Conservation (phyloP, 148 eudicot species). For the Fagopyrum homotropicum region DNA sequence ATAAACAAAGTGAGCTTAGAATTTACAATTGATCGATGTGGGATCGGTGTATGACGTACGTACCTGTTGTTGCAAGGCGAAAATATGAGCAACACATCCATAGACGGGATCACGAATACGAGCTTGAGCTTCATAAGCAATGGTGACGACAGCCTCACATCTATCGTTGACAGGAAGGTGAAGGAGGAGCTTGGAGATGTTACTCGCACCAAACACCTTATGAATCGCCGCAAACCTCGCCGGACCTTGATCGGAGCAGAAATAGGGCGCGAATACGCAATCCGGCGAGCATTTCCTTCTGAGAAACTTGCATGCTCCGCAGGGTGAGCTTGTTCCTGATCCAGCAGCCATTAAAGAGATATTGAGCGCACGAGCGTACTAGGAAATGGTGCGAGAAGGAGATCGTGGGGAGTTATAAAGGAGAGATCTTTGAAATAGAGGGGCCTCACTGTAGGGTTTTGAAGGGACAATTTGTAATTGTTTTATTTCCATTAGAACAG, state of each 20-base stretch:
- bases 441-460: slow-evolving; percentile 52
- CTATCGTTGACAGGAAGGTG: slow-evolving; percentile 63
- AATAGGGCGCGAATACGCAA: slow-evolving; percentile 77
- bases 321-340: slow-evolving; percentile 68
- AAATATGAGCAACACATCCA: slow-evolving; percentile 88
- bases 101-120: slow-evolving; percentile 78
- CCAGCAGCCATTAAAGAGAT: slow-evolving; percentile 11
- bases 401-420: slow-evolving; percentile 25
- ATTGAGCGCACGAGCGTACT: slow-evolving; percentile 8
- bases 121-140: slow-evolving; percentile 88
- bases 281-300: slow-evolving; percentile 65
- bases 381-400: slow-evolving; percentile 10
- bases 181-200: slow-evolving; percentile 55
- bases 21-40: not conserved
- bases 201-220: slow-evolving; percentile 92
- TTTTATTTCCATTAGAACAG: slow-evolving; percentile 22
- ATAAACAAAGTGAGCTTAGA: not conserved
- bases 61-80: slow-evolving; percentile 91
- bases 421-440: slow-evolving; percentile 18
- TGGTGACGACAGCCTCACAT: slow-evolving; percentile 74
- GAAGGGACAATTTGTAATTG: slow-evolving; percentile 65
- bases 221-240: slow-evolving; percentile 75
- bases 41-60: not conserved
- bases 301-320: slow-evolving; percentile 89
- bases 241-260: slow-evolving; percentile 74